Evolutionary conservation across 495 filamentous ascomycete genomes (phyloP).

Genomic region (Aspergillus sparsus): DNA sequence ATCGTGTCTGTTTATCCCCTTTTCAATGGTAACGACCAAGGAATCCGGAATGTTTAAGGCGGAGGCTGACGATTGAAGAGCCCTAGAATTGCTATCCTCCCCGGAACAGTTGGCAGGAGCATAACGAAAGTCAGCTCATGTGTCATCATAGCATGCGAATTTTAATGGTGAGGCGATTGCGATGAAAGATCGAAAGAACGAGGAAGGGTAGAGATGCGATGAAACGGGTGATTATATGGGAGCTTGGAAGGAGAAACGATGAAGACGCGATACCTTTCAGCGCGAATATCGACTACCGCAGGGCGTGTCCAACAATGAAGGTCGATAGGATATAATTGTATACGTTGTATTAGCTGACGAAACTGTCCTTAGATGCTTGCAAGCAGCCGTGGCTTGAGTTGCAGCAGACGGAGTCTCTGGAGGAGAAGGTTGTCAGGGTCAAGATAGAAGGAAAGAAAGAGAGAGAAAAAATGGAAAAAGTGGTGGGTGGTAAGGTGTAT

Average conservation of each 20-base stretch:
- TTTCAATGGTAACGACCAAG: background rate
- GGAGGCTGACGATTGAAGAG: constrained; percentile 15
- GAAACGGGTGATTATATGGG: constrained; percentile 11
- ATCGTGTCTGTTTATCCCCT: background rate
- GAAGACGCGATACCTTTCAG: constrained; percentile 22
- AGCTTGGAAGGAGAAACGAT: constrained; percentile 4
- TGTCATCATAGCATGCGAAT: constrained; percentile 7
- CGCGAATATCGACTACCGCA: background rate
- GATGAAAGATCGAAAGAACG: constrained; percentile 13
- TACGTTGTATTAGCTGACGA: background rate
- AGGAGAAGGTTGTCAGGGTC: no score
- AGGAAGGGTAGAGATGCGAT: constrained; percentile 14
- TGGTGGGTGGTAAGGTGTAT: no score
- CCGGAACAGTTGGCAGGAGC: constrained; percentile 25
- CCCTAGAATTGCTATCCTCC: constrained; percentile 23
- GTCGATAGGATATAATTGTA: background rate
- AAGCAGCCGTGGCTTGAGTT: no score
- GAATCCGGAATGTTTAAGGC: background rate
- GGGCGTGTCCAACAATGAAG: background rate
- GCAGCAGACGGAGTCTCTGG: no score
- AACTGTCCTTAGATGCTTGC: background rate
- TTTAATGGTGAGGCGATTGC: constrained; percentile 10
- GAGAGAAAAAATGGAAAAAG: no score
- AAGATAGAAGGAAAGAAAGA: no score
- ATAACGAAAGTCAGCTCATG: constrained; percentile 28